Base-by-base conservation (phyloP, 805 yeast species). In the Blastobotrys americana region DNA sequence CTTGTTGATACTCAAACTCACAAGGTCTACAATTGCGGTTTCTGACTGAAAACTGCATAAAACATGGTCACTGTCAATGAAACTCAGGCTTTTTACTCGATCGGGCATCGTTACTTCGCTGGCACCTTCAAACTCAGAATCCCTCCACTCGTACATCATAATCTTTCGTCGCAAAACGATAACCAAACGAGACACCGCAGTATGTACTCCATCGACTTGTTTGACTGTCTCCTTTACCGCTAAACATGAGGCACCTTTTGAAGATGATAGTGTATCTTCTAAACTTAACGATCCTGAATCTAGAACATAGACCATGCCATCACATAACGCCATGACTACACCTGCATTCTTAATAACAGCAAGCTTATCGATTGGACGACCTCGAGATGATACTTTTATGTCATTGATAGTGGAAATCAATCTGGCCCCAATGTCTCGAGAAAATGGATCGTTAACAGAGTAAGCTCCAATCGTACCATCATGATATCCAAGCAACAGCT, bases 171-270 rank as follows among this genome's bases (percentile, higher is more conserved):
- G 47, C 35, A 54, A 50, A 3, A 55, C 60, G 6, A 60, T 55
- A 4, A 53, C 60, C 37, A 60, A 48, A 13, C 63, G 43, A 3
- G 65, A 56, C 15, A 59, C 57, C 19, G 53, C 49, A 4, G 52
- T 25, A 21, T 55, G 50, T n/a, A 44, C 16, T 22, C 46, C 48
- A 3, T 37, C 42, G 5, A 37, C 40, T 13, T 46, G 50, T 8
- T 33, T 39, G 8, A 49, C 48, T 3, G 53, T 55, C 18, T 51
- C 55, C 9, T 39, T 42, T 0, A 44, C 27, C 2, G 57, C 55
- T 41, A 63, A 59, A 15, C 56, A 41, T 16, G 63, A 55, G 1
- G 65, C 59, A 40, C 67, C 67, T 34, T 61, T 63, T 10, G 66
- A 59, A 35, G 65, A 60, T 20, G 55, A 56, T 34, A 69, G 56